These are phyloP conservation scores for Backusella liffmaniae DNA, from an alignment of 192 early-diverging fungal species.

Conservation along the genomic window DNA sequence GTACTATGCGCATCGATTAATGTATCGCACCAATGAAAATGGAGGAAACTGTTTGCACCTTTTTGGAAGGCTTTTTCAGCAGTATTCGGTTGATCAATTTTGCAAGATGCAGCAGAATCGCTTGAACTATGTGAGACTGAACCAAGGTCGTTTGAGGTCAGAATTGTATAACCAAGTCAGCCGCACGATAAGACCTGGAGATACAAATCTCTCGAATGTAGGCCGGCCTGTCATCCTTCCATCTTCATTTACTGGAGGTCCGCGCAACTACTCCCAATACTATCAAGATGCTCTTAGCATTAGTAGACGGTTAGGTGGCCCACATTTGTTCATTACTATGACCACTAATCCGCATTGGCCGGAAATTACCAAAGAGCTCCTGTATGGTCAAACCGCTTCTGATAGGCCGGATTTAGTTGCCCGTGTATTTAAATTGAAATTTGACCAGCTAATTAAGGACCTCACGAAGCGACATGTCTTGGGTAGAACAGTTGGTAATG, in stretches of 20 bases:
- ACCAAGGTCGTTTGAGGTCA: neutral
- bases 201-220: neutral
- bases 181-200: neutral
- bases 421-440: slow-evolving; percentile 21
- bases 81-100: neutral
- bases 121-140: neutral
- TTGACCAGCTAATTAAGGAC: slow-evolving; percentile 19
- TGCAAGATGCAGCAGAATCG: neutral
- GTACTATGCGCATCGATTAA: neutral
- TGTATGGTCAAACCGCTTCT: neutral
- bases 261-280: slow-evolving; percentile 18
- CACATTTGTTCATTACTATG: slow-evolving; percentile 25
- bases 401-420: slow-evolving; percentile 22
- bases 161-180: neutral
- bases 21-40: neutral
- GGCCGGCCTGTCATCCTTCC: slow-evolving; percentile 19
- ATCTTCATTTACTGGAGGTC: slow-evolving; percentile 21
- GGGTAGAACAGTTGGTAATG: slow-evolving; percentile 24
- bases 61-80: neutral
- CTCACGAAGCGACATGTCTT: slow-evolving; percentile 10
- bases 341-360: slow-evolving; percentile 23
- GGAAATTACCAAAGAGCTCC: neutral
- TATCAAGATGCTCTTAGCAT: slow-evolving; percentile 38
- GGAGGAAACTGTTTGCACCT: neutral
- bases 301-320: neutral